These are phyloP conservation scores for Astragalus membranaceus DNA, from an alignment of 306 rosid species.

Conservation along the genomic window DNA sequence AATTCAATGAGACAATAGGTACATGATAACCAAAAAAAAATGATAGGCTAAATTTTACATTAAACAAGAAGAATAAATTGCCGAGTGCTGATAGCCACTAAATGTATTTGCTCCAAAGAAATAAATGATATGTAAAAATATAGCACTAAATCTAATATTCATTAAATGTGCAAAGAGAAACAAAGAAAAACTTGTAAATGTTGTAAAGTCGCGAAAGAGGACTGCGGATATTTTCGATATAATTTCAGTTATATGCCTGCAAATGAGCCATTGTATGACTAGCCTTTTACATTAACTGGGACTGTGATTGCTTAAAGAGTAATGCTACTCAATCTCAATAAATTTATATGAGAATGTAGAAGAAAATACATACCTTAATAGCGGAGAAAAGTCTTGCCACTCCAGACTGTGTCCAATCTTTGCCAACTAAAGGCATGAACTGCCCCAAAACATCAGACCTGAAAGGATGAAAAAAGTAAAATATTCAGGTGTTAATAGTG, in stretches of 20 bases:
- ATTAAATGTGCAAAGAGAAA: not conserved
- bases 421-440: constrained; percentile 98
- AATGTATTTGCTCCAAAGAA: not conserved
- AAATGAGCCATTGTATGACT: not conserved
- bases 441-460: constrained; percentile 99
- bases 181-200: not conserved
- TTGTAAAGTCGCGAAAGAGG: not conserved
- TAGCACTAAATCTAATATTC: not conserved
- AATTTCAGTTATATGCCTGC: not conserved
- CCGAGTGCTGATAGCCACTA: not conserved
- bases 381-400: constrained; percentile 90
- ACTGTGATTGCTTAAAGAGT: too few relatives aligned
- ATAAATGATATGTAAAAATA: not conserved
- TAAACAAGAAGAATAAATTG: not conserved
- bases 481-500: not conserved
- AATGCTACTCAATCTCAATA: constrained; percentile 1
- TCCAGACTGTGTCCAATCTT: constrained; percentile 94
- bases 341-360: not conserved
- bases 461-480: constrained; percentile 15
- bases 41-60: not conserved
- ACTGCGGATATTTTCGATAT: not conserved
- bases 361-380: constrained; percentile 53
- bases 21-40: constrained; percentile 7
- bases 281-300: too few relatives aligned
- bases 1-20: not conserved